These are phyloP conservation scores for Auricularia sp. DNA, from an alignment of 768 basidiomycete species.

Conservation along the genomic window DNA sequence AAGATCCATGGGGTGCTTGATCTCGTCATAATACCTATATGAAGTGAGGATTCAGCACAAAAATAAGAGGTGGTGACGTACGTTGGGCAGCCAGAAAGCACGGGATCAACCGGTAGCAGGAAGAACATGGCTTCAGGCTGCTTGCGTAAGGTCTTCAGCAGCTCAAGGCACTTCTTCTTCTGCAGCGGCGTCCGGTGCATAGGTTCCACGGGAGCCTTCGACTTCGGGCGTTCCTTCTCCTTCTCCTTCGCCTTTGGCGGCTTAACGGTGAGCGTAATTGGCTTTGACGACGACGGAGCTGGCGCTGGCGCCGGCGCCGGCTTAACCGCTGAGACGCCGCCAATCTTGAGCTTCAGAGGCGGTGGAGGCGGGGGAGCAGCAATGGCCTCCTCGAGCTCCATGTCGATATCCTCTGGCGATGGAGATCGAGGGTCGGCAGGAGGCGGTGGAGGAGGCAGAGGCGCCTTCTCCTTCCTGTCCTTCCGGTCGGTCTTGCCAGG, in stretches of 20 bases:
- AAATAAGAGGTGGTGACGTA: slow-evolving; percentile 29
- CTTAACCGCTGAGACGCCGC: background rate
- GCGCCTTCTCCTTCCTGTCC: slow-evolving; percentile 37
- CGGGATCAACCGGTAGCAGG: slow-evolving; percentile 71
- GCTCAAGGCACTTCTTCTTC: slow-evolving; percentile 71
- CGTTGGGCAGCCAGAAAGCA: slow-evolving; percentile 82
- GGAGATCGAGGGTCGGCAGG: background rate
- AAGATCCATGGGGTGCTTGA: slow-evolving; percentile 88
- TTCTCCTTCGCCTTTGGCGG: slow-evolving; percentile 5
- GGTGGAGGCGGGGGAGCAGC: background rate
- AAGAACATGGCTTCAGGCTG: slow-evolving; percentile 67
- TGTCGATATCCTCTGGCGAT: slow-evolving; percentile 1
- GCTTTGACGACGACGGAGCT: slow-evolving; percentile 29
- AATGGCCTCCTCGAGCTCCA: slow-evolving; percentile 3
- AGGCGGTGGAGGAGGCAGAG: slow-evolving; percentile 12
- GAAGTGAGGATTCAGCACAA: background rate
- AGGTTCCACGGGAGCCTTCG: slow-evolving; percentile 10
- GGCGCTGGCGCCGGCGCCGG: slow-evolving; percentile 24
- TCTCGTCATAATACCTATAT: slow-evolving; percentile 84
- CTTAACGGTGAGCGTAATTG: background rate
- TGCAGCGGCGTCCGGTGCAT: slow-evolving; percentile 44
- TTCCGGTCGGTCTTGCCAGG: slow-evolving; percentile 40
- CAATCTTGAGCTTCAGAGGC: background rate
- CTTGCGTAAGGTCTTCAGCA: slow-evolving; percentile 44
- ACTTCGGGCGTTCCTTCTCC: background rate